These are phyloP conservation scores for Onygenales sp. DNA, from an alignment of 2,329 filamentous ascomycete species.

Conservation along the genomic window DNA sequence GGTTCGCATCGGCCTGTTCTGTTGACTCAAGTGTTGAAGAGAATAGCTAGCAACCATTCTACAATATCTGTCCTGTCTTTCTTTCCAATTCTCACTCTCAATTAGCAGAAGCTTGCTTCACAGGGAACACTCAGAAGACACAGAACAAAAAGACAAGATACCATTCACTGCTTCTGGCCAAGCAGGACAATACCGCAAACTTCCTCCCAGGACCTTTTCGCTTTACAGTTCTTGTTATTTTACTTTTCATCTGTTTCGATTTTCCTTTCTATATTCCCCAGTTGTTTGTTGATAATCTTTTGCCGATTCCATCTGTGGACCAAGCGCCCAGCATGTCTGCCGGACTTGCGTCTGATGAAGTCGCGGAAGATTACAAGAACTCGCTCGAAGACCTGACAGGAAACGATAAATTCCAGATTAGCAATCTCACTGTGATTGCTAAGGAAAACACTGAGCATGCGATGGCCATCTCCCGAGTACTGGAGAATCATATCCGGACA, in stretches of 20 bases:
- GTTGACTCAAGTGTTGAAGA: conserved; percentile 25
- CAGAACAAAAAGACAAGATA: conserved; percentile 11
- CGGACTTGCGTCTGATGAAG: conserved; percentile 60
- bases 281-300: conserved; percentile 2
- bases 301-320: conserved; percentile 5
- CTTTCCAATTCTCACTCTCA: conserved; percentile 16
- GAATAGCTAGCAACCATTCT: conserved; percentile 38
- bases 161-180: conserved; percentile 8
- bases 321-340: conserved; percentile 50
- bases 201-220: conserved; percentile 1
- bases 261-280: not conserved
- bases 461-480: conserved; percentile 77
- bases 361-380: conserved; percentile 89
- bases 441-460: conserved; percentile 96
- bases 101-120: conserved; percentile 11
- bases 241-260: conserved; percentile 4
- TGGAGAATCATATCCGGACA: conserved; percentile 89
- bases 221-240: conserved; percentile 2
- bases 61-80: conserved; percentile 30
- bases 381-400: conserved; percentile 83
- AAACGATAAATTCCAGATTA: conserved; percentile 92
- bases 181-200: conserved; percentile 6
- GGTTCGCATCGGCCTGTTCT: conserved; percentile 27
- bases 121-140: conserved; percentile 11
- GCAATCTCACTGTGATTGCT: conserved; percentile 92